These are phyloP conservation scores for Verticillium longisporum DNA, from an alignment of 2,329 filamentous ascomycete genomes.

Conservation along the genomic window DNA sequence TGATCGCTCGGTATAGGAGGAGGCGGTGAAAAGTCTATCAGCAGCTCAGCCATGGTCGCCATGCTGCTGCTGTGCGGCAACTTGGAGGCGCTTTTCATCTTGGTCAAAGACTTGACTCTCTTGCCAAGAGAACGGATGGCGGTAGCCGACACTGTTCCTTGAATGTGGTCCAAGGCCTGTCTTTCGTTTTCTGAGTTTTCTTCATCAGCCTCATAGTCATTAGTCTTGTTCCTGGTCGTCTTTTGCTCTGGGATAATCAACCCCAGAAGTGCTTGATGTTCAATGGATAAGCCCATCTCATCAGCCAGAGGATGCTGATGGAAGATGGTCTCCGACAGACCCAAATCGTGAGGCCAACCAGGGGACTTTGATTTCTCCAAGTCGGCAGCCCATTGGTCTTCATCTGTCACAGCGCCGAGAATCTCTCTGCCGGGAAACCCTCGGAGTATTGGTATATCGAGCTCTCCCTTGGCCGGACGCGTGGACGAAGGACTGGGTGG, in stretches of 20 bases:
- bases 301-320: slow-evolving; percentile 27
- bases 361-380: slow-evolving; percentile 19
- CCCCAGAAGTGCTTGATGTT: slow-evolving; percentile 5
- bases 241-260: slow-evolving; percentile 8
- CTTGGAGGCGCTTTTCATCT: slow-evolving; percentile 1
- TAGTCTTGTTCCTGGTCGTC: slow-evolving; percentile 4
- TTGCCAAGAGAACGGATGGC: not conserved
- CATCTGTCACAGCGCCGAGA: slow-evolving; percentile 28
- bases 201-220: slow-evolving; percentile 9
- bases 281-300: slow-evolving; percentile 7
- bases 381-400: slow-evolving; percentile 25
- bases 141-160: slow-evolving; percentile 2
- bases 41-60: not conserved
- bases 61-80: too few relatives aligned
- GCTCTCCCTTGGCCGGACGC: not conserved
- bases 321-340: slow-evolving; percentile 25
- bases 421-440: slow-evolving; percentile 32
- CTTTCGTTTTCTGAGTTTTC: not conserved
- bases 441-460: slow-evolving; percentile 32
- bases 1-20: not conserved
- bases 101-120: slow-evolving; percentile 11
- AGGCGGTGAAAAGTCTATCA: not conserved
- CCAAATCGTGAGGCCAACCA: slow-evolving; percentile 24
- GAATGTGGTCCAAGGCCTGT: not conserved
- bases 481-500: not conserved